A percentile compares a stretch with the other conserved stretches of the same genome.
Evolutionary conservation across 176 grass and related monocot species (phyloP).

Genomic region (Cenchrus americanus): DNA sequence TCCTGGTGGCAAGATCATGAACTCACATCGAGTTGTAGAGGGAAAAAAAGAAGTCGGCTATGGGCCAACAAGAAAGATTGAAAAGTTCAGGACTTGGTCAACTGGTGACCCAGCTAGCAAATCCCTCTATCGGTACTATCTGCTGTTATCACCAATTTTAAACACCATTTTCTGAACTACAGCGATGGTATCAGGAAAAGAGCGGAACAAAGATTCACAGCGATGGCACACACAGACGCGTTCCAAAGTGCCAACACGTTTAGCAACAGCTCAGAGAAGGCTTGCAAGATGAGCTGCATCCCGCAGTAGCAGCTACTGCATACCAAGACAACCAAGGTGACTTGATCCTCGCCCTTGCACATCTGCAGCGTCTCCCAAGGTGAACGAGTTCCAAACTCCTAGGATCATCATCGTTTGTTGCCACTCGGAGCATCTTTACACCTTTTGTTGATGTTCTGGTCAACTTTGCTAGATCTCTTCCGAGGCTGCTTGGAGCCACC

Average conservation of each 20-base stretch:
- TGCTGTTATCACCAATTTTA: neutral
- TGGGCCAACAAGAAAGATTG: neutral
- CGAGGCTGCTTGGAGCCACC: constrained; percentile 6
- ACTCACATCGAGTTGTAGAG: neutral
- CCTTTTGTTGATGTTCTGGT: neutral
- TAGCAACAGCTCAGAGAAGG: neutral
- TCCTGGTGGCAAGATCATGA: neutral
- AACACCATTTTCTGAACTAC: neutral
- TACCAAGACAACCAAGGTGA: neutral
- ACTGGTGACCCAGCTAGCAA: neutral
- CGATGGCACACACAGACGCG: neutral
- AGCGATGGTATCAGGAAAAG: neutral
- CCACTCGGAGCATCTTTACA: neutral
- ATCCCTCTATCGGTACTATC: neutral
- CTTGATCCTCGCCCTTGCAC: constrained; percentile 24
- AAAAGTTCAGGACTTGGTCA: neutral
- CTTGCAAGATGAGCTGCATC: neutral
- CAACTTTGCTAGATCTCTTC: constrained; percentile 16
- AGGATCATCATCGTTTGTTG: neutral
- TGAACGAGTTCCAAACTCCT: neutral
- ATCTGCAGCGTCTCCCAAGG: constrained; percentile 22
- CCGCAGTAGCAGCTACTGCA: neutral
- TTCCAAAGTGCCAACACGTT: neutral
- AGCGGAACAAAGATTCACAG: neutral
- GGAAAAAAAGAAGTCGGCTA: too few species aligned